Evolutionary conservation across 2,329 filamentous ascomycete species (phyloP).

Genomic region (Ceratocystis cubensis): DNA sequence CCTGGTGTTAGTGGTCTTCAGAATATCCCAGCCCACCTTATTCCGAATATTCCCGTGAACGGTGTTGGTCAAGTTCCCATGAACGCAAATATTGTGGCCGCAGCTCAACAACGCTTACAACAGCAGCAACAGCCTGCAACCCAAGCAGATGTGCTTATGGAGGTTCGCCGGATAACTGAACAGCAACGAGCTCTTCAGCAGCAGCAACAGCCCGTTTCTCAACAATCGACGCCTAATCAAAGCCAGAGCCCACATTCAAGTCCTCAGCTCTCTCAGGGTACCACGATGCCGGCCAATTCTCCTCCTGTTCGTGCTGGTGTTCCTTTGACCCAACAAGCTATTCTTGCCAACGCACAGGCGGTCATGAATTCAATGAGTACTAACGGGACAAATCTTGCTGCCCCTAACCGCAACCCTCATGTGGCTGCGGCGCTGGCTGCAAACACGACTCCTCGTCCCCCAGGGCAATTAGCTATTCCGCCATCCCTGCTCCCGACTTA

Average conservation of each 20-base stretch:
- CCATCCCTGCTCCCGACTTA: slow-evolving; percentile 24
- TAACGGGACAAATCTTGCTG: slow-evolving; percentile 18
- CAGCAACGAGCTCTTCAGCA: slow-evolving; percentile 45
- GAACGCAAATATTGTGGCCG: slow-evolving; percentile 34
- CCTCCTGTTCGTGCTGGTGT: slow-evolving; percentile 16
- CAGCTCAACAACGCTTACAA: slow-evolving; percentile 33
- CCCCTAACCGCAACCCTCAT: slow-evolving; percentile 17
- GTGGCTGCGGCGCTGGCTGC: slow-evolving; percentile 8
- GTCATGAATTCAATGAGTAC: slow-evolving; percentile 18
- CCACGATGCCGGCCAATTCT: slow-evolving; percentile 30
- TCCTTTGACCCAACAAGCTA: slow-evolving; percentile 18
- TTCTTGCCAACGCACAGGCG: slow-evolving; percentile 11
- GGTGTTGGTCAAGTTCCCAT: slow-evolving; percentile 58
- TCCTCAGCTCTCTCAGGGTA: slow-evolving; percentile 34
- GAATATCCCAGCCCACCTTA: slow-evolving; percentile 37
- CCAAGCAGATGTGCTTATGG: slow-evolving; percentile 46
- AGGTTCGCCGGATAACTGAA: slow-evolving; percentile 54
- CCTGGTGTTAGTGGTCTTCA: slow-evolving; percentile 40
- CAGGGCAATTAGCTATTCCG: slow-evolving; percentile 15
- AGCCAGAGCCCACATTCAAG: slow-evolving; percentile 28
- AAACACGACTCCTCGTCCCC: slow-evolving; percentile 23
- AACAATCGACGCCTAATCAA: slow-evolving; percentile 25
- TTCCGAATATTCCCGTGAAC: slow-evolving; percentile 43
- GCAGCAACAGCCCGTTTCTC: slow-evolving; percentile 30
- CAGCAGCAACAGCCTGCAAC: slow-evolving; percentile 37